Base-by-base conservation (phyloP, 441 rosid genomes). In the Manihot esculenta region DNA sequence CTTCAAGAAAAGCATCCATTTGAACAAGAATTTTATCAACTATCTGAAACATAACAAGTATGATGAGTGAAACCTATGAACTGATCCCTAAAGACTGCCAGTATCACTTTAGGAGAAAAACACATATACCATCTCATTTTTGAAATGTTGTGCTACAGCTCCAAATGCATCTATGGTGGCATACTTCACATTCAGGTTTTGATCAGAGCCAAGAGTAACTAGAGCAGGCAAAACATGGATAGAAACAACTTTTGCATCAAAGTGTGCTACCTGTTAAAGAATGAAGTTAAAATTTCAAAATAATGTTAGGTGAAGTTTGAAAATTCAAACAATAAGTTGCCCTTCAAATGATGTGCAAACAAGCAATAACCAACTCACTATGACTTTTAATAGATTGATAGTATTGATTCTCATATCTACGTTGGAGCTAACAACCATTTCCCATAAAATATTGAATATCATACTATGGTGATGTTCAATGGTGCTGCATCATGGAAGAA, bases 1-100 rank as follows among this genome's bases (percentile, higher is more conserved):
- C 99, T 84, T 95, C 99, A 69, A 95, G 93, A 83, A 95, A 95
- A 48, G 98, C 98, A 85, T 95, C 99, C 99, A 95, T 95, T 86
- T 95, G 99, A 78, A 95, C 91, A 63, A 90, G 88, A 82, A 95
- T 95, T 85, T 95, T 95, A 74, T 95, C 99, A 80, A 95, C 96
- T 82, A 95, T 90, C 99, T 92, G 90, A 77, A 73, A 58, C 60
- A 81, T 69, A 56, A 41, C 2, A 68, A 57, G 72, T 56, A 62
- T 45, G 61, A 61, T 53, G 62, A 72, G 62, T 44, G 12, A 58
- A 48, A 24, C 53, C 38, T 11, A 49, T 10, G 15, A 45, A 33
- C 50, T 42, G n/a, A 38, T 65, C 3, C 59, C 14, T 51, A 33
- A 57, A 72, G 38, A 68, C 30, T 76, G 67, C 55, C 35, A 62